Conservation (phyloP, 495 filamentous ascomycete genomes). For the Hyaloscypha hepaticicola region DNA sequence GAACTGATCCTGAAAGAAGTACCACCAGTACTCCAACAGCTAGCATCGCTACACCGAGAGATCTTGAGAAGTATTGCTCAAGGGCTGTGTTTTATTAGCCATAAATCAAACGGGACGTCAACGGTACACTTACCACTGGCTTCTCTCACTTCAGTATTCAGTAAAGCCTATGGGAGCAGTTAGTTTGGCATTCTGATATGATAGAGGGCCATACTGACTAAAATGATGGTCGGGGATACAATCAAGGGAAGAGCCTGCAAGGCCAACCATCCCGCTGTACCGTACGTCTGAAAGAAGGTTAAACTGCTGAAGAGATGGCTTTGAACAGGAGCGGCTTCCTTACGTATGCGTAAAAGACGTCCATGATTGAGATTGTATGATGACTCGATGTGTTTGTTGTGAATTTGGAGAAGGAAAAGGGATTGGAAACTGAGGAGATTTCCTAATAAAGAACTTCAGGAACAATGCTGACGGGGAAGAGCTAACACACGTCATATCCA, state of each 20-base stretch:
- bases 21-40: constrained; percentile 63
- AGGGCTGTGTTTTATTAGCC: constrained; percentile 42
- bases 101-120: background rate
- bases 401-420: background rate
- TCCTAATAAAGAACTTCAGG: background rate
- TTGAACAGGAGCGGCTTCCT: background rate
- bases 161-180: constrained; percentile 58
- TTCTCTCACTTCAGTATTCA: constrained; percentile 51
- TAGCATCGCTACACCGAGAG: constrained; percentile 64
- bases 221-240: constrained; percentile 63
- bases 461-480: background rate
- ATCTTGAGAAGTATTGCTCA: constrained; percentile 74
- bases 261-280: constrained; percentile 58
- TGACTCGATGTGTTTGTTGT: background rate
- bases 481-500: background rate
- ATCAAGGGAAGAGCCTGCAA: constrained; percentile 67
- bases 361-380: background rate
- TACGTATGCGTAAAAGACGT: background rate
- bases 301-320: background rate
- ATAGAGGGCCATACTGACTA: constrained; percentile 24
- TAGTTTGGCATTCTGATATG: background rate
- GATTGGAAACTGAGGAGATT: background rate
- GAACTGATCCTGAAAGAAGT: constrained; percentile 74
- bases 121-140: background rate
- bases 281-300: constrained; percentile 53